A percentile compares a stretch with the other conserved stretches of the same genome.
phyloP scores from a whole-genome alignment of 768 basidiomycete genomes.

The Mycena epipterygia region DNA sequence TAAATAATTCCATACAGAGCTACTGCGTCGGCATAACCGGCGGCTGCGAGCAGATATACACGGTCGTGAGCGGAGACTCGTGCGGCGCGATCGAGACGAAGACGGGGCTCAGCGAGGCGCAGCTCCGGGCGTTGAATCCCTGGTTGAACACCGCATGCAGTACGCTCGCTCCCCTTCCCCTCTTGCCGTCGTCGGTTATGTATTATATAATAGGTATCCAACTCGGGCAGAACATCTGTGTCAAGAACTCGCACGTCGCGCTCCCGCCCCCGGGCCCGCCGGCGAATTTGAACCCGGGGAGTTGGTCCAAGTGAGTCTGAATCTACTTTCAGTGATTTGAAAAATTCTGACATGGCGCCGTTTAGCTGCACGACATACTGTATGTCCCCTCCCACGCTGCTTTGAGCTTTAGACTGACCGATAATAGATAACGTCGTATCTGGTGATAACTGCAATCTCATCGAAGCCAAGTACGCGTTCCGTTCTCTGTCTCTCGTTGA shows the following conservation, averaged over 20 bases:
- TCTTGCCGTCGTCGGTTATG: not conserved
- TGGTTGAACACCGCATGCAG: slow-evolving; percentile 7
- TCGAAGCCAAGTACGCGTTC: slow-evolving; percentile 13
- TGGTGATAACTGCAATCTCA: slow-evolving; percentile 20
- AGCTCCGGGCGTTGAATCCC: slow-evolving; percentile 11
- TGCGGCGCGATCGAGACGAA: slow-evolving; percentile 20
- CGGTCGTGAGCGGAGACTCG: slow-evolving; percentile 21
- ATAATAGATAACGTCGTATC: slow-evolving; percentile 18
- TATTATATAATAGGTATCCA: slow-evolving; percentile 7
- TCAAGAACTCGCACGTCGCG: slow-evolving; percentile 12
- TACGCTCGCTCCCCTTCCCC: not conserved
- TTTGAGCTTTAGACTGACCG: not conserved
- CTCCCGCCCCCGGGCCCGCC: slow-evolving; percentile 3
- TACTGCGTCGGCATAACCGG: slow-evolving; percentile 1
- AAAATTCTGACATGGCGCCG: not conserved
- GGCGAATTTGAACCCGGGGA: slow-evolving; percentile 23
- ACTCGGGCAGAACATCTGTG: slow-evolving; percentile 19
- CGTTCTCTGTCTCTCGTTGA: not conserved
- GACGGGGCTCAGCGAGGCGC: not conserved
- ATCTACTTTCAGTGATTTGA: not conserved
- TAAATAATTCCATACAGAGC: not conserved
- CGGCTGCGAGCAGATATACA: not conserved
- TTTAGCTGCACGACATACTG: slow-evolving; percentile 26
- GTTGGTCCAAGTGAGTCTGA: slow-evolving; percentile 22
- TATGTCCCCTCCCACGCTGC: not conserved